phyloP scores from a whole-genome alignment of 441 rosid genomes.

The Erysimum cheiri region DNA sequence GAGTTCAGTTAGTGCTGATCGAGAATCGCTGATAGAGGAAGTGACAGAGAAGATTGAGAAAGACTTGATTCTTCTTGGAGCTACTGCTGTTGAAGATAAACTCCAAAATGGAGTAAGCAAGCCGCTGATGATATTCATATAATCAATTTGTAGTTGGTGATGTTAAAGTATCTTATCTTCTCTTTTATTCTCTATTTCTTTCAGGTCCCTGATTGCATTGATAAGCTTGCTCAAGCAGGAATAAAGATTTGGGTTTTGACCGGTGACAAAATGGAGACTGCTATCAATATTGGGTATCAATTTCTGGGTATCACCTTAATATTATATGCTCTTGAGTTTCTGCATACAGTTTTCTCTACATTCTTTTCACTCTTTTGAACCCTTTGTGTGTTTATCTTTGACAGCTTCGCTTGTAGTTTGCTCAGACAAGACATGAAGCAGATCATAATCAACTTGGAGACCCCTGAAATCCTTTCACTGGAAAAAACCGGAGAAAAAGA shows the following conservation, averaged over 20 bases:
- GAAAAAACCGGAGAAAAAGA: slow-evolving; percentile 75
- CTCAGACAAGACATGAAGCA: slow-evolving; percentile 95
- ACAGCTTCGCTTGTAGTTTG: slow-evolving; percentile 94
- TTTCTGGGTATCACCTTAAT: slow-evolving; percentile 21
- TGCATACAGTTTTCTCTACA: slow-evolving; percentile 21
- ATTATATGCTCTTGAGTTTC: slow-evolving; percentile 12
- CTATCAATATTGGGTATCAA: slow-evolving; percentile 91
- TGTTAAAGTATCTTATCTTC: not conserved
- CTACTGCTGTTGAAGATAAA: slow-evolving; percentile 94
- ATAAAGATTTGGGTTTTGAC: slow-evolving; percentile 96
- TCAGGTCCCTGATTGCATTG: slow-evolving; percentile 97
- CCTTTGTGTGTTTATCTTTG: slow-evolving; percentile 41
- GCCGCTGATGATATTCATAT: slow-evolving; percentile 5
- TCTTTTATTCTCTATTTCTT: not conserved
- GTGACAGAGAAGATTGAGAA: slow-evolving; percentile 75
- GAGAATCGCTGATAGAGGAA: slow-evolving; percentile 74
- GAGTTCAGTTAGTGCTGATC: slow-evolving; percentile 63
- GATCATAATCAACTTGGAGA: slow-evolving; percentile 79
- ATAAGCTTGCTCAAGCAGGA: slow-evolving; percentile 98
- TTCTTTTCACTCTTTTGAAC: slow-evolving; percentile 33
- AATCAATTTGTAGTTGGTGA: slow-evolving; percentile 6
- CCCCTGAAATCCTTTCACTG: slow-evolving; percentile 56
- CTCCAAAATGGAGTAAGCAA: slow-evolving; percentile 88
- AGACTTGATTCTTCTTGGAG: slow-evolving; percentile 86
- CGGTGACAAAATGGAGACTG: slow-evolving; percentile 99